phyloP scores from a whole-genome alignment of 2,329 filamentous ascomycete genomes.

The Aotearoamyces nothofagi region DNA sequence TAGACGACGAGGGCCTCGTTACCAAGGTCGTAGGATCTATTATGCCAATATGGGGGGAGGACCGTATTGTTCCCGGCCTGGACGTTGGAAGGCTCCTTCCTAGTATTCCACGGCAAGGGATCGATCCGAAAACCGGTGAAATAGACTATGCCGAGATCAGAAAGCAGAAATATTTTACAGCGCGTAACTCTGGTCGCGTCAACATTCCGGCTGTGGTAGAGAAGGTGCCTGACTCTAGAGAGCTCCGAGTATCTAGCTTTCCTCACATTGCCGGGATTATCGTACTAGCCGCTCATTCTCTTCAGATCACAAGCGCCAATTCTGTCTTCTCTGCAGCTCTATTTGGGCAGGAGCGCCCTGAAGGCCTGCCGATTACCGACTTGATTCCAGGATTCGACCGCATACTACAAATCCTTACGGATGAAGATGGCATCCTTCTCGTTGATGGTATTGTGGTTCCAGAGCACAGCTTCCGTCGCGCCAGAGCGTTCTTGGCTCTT shows the following conservation, averaged over 20 bases:
- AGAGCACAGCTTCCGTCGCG: slow-evolving; percentile 87
- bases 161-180: slow-evolving; percentile 68
- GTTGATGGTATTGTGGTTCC: slow-evolving; percentile 93
- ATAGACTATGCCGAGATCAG: slow-evolving; percentile 66
- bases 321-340: slow-evolving; percentile 85
- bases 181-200: slow-evolving; percentile 58
- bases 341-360: slow-evolving; percentile 75
- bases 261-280: slow-evolving; percentile 96
- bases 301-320: slow-evolving; percentile 84
- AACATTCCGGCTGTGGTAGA: slow-evolving; percentile 77
- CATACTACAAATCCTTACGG: slow-evolving; percentile 64
- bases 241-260: slow-evolving; percentile 80
- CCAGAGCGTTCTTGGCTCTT: slow-evolving; percentile 68
- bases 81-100: slow-evolving; percentile 70
- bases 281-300: slow-evolving; percentile 64
- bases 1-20: slow-evolving; percentile 67
- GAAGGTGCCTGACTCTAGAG: slow-evolving; percentile 50
- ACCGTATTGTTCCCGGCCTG: slow-evolving; percentile 48
- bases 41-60: slow-evolving; percentile 74
- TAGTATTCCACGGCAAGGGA: slow-evolving; percentile 62
- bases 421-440: slow-evolving; percentile 72
- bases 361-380: slow-evolving; percentile 64
- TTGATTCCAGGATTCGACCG: slow-evolving; percentile 80
- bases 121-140: slow-evolving; percentile 52
- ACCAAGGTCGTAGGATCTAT: slow-evolving; percentile 58